These are phyloP conservation scores for Ustilago curta DNA, from an alignment of 1,284 basidiomycete genomes.

Conservation along the genomic window DNA sequence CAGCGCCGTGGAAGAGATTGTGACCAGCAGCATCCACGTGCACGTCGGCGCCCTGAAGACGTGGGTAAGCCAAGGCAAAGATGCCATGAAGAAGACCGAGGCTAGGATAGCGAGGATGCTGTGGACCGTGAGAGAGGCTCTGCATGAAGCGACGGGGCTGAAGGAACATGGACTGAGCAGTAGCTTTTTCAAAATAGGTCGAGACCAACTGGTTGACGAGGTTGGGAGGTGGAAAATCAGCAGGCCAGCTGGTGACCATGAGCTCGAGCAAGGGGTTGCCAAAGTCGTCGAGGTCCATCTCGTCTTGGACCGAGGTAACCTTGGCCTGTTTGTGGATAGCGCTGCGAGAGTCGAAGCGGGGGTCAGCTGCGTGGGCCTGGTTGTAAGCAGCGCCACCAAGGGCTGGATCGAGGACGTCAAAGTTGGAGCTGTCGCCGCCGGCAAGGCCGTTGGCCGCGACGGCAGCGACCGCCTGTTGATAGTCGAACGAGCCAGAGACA, in stretches of 20 bases:
- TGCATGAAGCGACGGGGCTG: slow-evolving; percentile 54
- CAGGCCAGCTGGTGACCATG: slow-evolving; percentile 57
- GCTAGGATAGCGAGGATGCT: slow-evolving; percentile 51
- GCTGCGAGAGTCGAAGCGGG: slow-evolving; percentile 29
- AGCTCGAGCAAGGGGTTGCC: slow-evolving; percentile 49
- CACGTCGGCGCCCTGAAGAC: slow-evolving; percentile 25
- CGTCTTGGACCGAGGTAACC: slow-evolving; percentile 41
- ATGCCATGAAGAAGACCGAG: slow-evolving; percentile 56
- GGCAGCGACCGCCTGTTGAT: slow-evolving; percentile 43
- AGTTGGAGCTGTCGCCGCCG: slow-evolving; percentile 19
- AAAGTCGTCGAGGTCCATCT: slow-evolving; percentile 42
- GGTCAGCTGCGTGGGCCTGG: slow-evolving; percentile 25
- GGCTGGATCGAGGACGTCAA: slow-evolving; percentile 47
- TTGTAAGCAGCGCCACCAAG: slow-evolving; percentile 34
- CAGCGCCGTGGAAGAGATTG: slow-evolving; percentile 29
- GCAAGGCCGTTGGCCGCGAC: slow-evolving; percentile 37
- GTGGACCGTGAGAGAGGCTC: slow-evolving; percentile 48
- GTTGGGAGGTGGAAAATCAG: slow-evolving; percentile 57
- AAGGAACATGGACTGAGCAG: slow-evolving; percentile 44
- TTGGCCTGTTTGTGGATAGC: slow-evolving; percentile 43
- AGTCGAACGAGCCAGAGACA: slow-evolving; percentile 35
- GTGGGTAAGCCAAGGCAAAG: slow-evolving; percentile 51
- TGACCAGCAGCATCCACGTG: slow-evolving; percentile 18
- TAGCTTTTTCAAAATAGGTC: slow-evolving; percentile 46
- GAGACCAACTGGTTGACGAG: slow-evolving; percentile 53